Evolutionary conservation across 768 basidiomycete species (phyloP).

Genomic region (Auriscalpium vulgare): DNA sequence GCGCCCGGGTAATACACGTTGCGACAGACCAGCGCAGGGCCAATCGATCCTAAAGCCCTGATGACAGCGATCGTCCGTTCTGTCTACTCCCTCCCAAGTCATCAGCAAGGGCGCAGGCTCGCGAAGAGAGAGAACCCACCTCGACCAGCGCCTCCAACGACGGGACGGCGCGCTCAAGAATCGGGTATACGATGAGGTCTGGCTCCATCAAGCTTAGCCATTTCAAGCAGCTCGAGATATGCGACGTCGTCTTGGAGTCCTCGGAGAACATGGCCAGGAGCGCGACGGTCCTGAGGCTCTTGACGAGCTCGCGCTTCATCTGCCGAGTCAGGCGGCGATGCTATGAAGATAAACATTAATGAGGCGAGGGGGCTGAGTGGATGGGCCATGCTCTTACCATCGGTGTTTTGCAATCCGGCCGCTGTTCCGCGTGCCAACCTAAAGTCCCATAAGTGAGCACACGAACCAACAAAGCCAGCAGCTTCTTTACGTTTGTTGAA

Average conservation of each 20-base stretch:
- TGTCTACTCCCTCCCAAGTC: constrained; percentile 39
- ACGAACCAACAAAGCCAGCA: neutral
- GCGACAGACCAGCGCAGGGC: constrained; percentile 72
- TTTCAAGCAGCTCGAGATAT: constrained; percentile 75
- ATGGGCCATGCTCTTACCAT: constrained; percentile 25
- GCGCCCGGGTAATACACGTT: constrained; percentile 75
- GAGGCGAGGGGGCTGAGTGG: neutral
- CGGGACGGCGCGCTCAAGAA: constrained; percentile 78
- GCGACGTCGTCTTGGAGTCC: constrained; percentile 62
- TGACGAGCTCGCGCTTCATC: constrained; percentile 82
- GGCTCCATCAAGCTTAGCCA: constrained; percentile 82
- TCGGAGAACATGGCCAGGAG: constrained; percentile 89
- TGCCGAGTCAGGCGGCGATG: constrained; percentile 66
- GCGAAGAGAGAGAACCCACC: constrained; percentile 29
- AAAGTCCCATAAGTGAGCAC: constrained; percentile 1
- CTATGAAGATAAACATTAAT: constrained; percentile 23
- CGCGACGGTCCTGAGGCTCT: constrained; percentile 71
- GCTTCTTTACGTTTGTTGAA: constrained; percentile 66
- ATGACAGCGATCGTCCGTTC: constrained; percentile 81
- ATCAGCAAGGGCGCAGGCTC: neutral
- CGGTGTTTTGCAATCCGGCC: constrained; percentile 76
- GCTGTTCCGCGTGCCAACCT: constrained; percentile 77
- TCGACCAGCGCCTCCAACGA: constrained; percentile 86
- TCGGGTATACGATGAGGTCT: constrained; percentile 72
- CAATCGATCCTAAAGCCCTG: constrained; percentile 75